Conservation (phyloP, 2,329 filamentous ascomycete species). For the Ascosphaera aggregata region DNA sequence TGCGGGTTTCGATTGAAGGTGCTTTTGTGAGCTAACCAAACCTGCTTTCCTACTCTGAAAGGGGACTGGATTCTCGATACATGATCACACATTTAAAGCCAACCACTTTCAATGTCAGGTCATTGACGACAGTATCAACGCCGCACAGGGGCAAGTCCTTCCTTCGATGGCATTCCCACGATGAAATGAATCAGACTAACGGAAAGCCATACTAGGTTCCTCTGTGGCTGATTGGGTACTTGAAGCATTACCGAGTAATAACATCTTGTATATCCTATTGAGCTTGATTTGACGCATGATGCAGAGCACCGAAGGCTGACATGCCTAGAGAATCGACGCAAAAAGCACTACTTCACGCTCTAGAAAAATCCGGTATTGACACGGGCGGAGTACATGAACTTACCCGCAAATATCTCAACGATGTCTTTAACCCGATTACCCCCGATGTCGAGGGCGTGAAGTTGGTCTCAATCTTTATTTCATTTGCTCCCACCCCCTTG, state of each 20-base stretch:
- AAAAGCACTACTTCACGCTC: not conserved
- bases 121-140: constrained; percentile 37
- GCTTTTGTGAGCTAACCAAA: constrained; percentile 9
- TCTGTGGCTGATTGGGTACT: constrained; percentile 39
- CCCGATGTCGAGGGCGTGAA: constrained; percentile 30
- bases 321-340: not conserved
- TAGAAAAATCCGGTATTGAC: constrained; percentile 24
- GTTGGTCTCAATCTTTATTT: constrained; percentile 9
- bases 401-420: constrained; percentile 32
- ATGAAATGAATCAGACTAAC: not conserved
- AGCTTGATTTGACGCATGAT: too few relatives aligned
- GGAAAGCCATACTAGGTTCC: constrained; percentile 18
- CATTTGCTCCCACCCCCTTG: not conserved
- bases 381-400: constrained; percentile 39
- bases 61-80: constrained; percentile 38
- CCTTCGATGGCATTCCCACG: not conserved
- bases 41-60: constrained; percentile 8
- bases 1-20: constrained; percentile 15
- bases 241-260: constrained; percentile 12
- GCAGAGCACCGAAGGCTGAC: too few relatives aligned
- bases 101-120: constrained; percentile 50
- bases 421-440: constrained; percentile 34
- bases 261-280: too few relatives aligned
- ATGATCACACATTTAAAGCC: constrained; percentile 37
- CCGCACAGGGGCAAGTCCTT: constrained; percentile 28